phyloP scores from a whole-genome alignment of 768 basidiomycete genomes.

The Zangia roseola region DNA sequence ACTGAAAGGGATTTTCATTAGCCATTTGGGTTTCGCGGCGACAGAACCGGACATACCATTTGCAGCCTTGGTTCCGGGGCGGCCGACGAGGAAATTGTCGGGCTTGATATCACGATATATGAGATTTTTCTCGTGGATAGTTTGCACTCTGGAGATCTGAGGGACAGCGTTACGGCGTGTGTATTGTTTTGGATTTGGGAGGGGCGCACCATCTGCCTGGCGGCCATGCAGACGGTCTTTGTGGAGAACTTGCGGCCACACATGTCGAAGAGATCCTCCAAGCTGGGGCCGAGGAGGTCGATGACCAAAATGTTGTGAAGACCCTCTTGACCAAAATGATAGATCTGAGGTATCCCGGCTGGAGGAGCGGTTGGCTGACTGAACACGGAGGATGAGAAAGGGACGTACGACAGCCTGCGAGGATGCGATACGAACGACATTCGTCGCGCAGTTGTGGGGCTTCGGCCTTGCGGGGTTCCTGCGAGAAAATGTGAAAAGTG shows the following conservation, averaged over 20 bases:
- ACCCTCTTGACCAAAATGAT: constrained; percentile 99
- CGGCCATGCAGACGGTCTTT: constrained; percentile 99
- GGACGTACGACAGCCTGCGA: constrained; percentile 83
- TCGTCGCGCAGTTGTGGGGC: constrained; percentile 98
- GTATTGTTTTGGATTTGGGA: background rate
- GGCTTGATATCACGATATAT: constrained; percentile 99
- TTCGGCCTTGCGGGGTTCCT: constrained; percentile 93
- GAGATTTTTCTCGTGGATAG: constrained; percentile 98
- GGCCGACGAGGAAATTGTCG: constrained; percentile 97
- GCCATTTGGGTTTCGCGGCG: background rate
- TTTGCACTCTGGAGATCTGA: constrained; percentile 92
- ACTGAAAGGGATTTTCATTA: constrained; percentile 40
- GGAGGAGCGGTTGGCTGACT: constrained; percentile 23
- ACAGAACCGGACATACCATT: constrained; percentile 50
- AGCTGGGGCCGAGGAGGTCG: constrained; percentile 92
- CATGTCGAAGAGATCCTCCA: constrained; percentile 99
- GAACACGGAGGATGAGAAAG: constrained; percentile 4
- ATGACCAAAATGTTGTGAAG: constrained; percentile 99
- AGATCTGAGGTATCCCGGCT: constrained; percentile 99
- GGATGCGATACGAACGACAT: constrained; percentile 93
- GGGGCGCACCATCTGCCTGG: constrained; percentile 84
- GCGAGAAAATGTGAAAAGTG: constrained; percentile 16
- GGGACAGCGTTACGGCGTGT: constrained; percentile 5
- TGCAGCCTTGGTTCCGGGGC: constrained; percentile 85
- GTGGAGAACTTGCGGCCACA: constrained; percentile 96